phyloP scores from a whole-genome alignment of 2,329 filamentous ascomycete genomes.

The Corinectria fuckeliana region DNA sequence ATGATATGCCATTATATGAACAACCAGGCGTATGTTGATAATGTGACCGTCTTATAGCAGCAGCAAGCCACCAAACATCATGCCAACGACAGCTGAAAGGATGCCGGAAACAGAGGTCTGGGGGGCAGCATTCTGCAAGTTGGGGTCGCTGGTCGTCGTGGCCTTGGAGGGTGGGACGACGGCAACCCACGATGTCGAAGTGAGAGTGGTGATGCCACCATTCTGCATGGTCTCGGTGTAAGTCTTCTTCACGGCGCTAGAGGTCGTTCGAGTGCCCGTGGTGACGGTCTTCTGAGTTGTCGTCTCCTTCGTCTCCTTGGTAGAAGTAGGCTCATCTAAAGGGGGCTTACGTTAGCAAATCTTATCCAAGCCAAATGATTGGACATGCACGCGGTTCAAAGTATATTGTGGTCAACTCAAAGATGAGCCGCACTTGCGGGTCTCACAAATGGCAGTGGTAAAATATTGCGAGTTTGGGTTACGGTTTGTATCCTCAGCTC shows the following conservation, averaged over 20 bases:
- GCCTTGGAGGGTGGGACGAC: constrained; percentile 47
- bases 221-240: constrained; percentile 54
- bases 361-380: background rate
- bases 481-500: constrained; percentile 21
- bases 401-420: constrained; percentile 12
- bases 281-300: constrained; percentile 42
- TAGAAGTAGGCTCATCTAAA: constrained; percentile 26
- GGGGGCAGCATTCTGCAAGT: constrained; percentile 47
- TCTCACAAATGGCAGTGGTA: background rate
- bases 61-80: constrained; percentile 39
- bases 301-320: constrained; percentile 24
- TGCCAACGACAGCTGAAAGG: constrained; percentile 38
- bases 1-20: background rate
- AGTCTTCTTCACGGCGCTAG: constrained; percentile 47
- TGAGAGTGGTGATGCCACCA: constrained; percentile 54
- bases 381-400: constrained; percentile 1
- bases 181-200: constrained; percentile 57
- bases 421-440: constrained; percentile 34
- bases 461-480: constrained; percentile 29
- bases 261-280: constrained; percentile 44
- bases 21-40: background rate
- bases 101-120: constrained; percentile 30
- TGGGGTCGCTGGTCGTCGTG: constrained; percentile 39
- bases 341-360: constrained; percentile 20
- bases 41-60: constrained; percentile 32